Evolutionary conservation across 352 stramenopile species (phyloP).

Genomic region (Phytopythium montanum): DNA sequence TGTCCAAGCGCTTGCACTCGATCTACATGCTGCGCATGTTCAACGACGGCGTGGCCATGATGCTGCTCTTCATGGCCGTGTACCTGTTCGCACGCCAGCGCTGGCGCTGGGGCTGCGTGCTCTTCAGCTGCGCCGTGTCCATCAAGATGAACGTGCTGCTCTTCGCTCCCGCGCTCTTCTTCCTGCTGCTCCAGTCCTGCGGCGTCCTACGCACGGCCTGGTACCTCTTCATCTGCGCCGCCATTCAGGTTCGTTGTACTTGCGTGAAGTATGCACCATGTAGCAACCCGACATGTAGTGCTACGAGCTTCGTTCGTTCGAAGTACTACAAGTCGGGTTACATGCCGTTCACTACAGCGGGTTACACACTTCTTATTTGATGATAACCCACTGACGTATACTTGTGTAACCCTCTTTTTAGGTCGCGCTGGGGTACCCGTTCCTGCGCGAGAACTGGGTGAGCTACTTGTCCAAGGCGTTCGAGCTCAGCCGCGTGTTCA

Average conservation of each 20-base stretch:
- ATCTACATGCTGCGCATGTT: constrained; percentile 99
- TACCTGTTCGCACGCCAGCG: constrained; percentile 82
- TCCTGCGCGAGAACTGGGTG: constrained; percentile 93
- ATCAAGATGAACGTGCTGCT: constrained; percentile 99
- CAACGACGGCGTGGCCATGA: constrained; percentile 97
- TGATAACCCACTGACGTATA: not conserved
- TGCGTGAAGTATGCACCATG: too few species aligned
- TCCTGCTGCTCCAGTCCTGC: constrained; percentile 92
- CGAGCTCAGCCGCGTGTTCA: constrained; percentile 97
- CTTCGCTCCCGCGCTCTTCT: constrained; percentile 95
- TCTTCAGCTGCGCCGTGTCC: constrained; percentile 96
- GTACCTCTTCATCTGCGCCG: constrained; percentile 90
- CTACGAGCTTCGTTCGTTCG: too few species aligned
- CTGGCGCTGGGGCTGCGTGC: constrained; percentile 86
- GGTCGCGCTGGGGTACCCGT: constrained; percentile 91
- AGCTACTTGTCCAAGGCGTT: constrained; percentile 97
- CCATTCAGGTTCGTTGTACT: constrained; percentile 81
- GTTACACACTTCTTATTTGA: too few species aligned
- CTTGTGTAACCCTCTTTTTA: constrained; percentile 13
- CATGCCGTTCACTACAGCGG: too few species aligned
- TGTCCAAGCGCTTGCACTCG: constrained; percentile 96
- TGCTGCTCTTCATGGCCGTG: constrained; percentile 93
- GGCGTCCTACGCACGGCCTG: constrained; percentile 74
- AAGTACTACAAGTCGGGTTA: too few species aligned
- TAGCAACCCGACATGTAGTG: too few species aligned